Conservation (phyloP, 169 alveolate species). For the Toxoplasma gondii region DNA sequence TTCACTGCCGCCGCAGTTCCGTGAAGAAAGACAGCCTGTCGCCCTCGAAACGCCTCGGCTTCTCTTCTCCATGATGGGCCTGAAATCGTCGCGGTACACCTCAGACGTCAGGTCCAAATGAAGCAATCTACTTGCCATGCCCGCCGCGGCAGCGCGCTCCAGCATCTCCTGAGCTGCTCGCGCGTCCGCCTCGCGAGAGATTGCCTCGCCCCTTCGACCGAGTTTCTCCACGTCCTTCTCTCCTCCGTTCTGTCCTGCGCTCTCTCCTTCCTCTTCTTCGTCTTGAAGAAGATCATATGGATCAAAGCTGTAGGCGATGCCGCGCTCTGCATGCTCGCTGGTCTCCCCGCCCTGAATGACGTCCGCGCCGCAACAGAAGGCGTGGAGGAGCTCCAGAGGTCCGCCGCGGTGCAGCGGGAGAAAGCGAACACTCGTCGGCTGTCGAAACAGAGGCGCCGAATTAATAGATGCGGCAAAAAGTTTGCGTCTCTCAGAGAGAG, state of each 20-base stretch:
- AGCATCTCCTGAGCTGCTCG: not conserved
- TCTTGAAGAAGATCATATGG: not conserved
- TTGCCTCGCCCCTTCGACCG: not conserved
- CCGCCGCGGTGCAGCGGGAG: constrained; percentile 29
- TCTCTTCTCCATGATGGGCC: not conserved
- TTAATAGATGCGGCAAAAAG: not conserved
- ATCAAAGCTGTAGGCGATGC: constrained; percentile 5
- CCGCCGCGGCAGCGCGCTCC: not conserved
- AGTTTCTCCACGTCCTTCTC: not conserved
- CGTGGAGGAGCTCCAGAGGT: constrained; percentile 27
- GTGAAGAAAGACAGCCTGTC: not conserved
- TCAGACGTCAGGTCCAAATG: not conserved
- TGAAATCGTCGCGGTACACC: not conserved
- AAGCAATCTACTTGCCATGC: not conserved
- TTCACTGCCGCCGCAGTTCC: not conserved
- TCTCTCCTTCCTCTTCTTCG: not conserved
- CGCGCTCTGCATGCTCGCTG: not conserved
- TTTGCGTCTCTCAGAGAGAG: not conserved
- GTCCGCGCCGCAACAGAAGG: constrained; percentile 29
- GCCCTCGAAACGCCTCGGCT: not conserved
- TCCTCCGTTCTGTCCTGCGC: not conserved
- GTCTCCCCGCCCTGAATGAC: not conserved
- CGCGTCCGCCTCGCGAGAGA: not conserved
- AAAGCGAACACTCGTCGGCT: not conserved
- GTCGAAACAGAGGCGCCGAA: not conserved